Base-by-base conservation (phyloP, 768 basidiomycete genomes). In the Filobasidium wieringae region DNA sequence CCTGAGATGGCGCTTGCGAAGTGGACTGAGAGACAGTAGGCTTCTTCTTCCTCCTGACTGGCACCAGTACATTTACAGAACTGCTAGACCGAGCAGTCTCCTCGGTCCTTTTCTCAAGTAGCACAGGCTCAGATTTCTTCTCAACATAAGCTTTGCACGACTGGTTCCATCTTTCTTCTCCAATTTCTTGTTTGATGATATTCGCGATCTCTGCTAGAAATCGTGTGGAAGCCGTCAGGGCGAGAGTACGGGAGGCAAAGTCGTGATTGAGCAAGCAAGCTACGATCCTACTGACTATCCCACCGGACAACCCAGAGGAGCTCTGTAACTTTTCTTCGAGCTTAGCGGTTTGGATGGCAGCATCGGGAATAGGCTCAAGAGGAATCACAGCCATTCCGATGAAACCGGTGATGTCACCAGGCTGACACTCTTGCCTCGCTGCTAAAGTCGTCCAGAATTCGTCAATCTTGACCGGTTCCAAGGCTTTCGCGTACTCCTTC, bases 381-480 rank as follows among this genome's bases (percentile, higher is more conserved):
- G 55, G 8, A 53, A 27, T 63, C 49, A 78, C 77, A 63, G 78
- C 75, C 30, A 80, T 78, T n/a, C 81, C 80, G 70, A 96, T 96
- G 76, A 99, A 99, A 0, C 87, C 93, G 2, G 91, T 96, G 15
- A 93, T 81, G 1, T 87, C 86, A 1, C 92, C 91, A 33, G 84
- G 80, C 43, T 86, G 80, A 68, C 93, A 96, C 74, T 99, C 95
- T 69, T 96, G 93, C 27, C 95, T 80, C 73, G 87, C 93, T 37
- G 85, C 88, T 86, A 99, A 91, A 15, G 90, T 81, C 74, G 95
- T 91, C 92, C 93, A 99, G 73, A 92, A 99, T 68, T 95, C 92
- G 37, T 85, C 85, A 36, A 31, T 51, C 80, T 66, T 0, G 76
- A 74, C 7, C 57, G 84, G 61, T 76, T 80, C 15, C 70, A 76